Percentiles rank a stretch among this genome's conserved stretches.
These are phyloP conservation scores for Entamoeba moshkovskii DNA, from an alignment of 208 protist species.

Conservation along the genomic window DNA sequence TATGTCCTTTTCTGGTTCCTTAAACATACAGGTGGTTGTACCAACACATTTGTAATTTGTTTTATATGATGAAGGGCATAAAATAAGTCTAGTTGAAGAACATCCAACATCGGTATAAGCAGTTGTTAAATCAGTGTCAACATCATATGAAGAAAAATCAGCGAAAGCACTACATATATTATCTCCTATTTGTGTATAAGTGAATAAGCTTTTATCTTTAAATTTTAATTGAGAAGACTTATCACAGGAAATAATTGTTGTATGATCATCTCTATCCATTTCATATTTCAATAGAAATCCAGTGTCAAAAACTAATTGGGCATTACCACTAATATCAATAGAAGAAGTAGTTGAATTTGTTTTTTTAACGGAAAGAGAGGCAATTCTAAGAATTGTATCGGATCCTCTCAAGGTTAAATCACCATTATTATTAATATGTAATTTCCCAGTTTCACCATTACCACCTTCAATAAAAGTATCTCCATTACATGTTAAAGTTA, in stretches of 20 bases:
- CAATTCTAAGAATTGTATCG: background rate
- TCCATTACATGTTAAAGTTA: background rate
- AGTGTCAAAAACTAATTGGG: background rate
- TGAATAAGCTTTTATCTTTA: background rate
- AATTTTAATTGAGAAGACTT: background rate
- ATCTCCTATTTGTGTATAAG: background rate
- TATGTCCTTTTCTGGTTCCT: background rate
- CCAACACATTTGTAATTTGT: background rate
- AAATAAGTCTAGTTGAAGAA: background rate
- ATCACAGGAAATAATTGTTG: background rate
- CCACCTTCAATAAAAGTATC: background rate
- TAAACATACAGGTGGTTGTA: background rate
- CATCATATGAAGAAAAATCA: background rate
- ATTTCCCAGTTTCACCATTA: background rate
- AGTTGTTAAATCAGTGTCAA: background rate
- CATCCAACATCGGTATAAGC: background rate
- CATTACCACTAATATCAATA: background rate
- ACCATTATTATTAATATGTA: background rate
- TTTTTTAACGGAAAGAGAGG: background rate
- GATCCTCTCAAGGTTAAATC: background rate
- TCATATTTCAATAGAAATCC: background rate
- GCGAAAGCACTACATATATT: background rate
- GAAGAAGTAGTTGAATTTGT: background rate
- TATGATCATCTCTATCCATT: background rate
- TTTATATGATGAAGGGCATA: background rate